A percentile compares a stretch with the other conserved stretches of the same genome.
Evolutionary conservation across 148 eudicot genomes (phyloP).

Genomic region (Cornus controversa): DNA sequence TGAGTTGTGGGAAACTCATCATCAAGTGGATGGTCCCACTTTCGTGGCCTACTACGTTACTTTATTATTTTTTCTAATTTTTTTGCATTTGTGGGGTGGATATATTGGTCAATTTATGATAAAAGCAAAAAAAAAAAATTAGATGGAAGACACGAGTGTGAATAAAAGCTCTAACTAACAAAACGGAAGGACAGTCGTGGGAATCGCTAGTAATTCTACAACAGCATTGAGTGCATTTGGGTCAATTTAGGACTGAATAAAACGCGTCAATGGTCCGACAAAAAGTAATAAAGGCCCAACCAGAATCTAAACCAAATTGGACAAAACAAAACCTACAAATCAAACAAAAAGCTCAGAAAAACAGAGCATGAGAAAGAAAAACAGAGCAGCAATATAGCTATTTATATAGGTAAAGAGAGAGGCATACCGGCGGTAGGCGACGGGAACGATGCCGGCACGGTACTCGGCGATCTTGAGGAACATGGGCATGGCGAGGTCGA

Average conservation of each 20-base stretch:
- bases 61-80: no score
- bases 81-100: no score
- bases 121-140: no score
- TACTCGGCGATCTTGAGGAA: conserved; percentile 68
- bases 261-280: neutral
- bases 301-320: no score
- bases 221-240: neutral
- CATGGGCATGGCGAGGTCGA: conserved; percentile 81
- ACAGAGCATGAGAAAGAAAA: neutral
- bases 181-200: neutral
- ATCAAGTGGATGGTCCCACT: no score
- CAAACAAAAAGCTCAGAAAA: neutral
- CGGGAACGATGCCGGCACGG: conserved; percentile 81
- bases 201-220: neutral
- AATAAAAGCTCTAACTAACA: neutral
- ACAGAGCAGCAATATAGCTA: neutral
- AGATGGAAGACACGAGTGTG: no score
- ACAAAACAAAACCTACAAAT: no score
- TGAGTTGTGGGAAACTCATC: no score
- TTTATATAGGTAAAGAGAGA: neutral
- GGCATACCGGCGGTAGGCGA: conserved; percentile 53
- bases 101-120: no score
- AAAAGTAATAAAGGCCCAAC: neutral
- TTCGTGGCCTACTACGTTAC: no score
- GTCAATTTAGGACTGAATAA: neutral